Base-by-base conservation (phyloP, 2,329 filamentous ascomycete genomes). In the Alternaria sp. region DNA sequence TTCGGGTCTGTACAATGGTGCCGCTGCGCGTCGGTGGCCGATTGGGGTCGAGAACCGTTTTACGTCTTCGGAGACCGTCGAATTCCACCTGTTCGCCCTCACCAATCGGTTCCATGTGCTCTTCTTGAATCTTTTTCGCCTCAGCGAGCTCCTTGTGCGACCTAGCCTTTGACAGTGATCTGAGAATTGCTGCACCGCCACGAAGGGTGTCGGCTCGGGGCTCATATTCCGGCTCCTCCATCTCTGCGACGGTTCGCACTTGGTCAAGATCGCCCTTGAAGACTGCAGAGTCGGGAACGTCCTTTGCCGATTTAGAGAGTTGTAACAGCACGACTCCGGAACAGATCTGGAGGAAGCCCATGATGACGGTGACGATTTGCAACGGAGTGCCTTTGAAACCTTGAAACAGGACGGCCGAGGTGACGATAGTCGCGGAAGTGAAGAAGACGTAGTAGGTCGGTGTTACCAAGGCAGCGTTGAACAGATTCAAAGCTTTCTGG, bases 401-500 rank as follows among this genome's bases (percentile, higher is more conserved):
- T 67, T 89, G 90, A 81, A 98, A 98, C 3, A 99, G 84, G 50
- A 99, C 90, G 4, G 94, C 92, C 0, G 95, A 97, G 6, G 94
- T 96, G 71, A 98, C 88, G 69, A 99, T 97, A 20, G 96, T 98
- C 6, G 94, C 92, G 71, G 91, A 97, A 43, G 96, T 99, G 79
- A 99, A 99, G 84, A 96, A 95, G 69, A 99, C 96, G 79, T 99
- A 99, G 82, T 99, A 99, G 3, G 96, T 99, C 1, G 96, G 96
- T 0, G 96, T 99, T 63, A 99, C 96, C 69, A 99, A 87, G 8
- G 96, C 95, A 41, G 96, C 96, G 75, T 99, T 98, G 85, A 95
- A 98, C 54, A 99, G 82, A 76, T 99, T 98, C 60, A 98, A 86
- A 6, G 96, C 96, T 97, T 99, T 99, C 94, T 98, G 81, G 45